A percentile compares a stretch with the other conserved stretches of the same genome.
Evolutionary conservation across 768 basidiomycete genomes (phyloP).

Genomic region (Auricularia sp.): DNA sequence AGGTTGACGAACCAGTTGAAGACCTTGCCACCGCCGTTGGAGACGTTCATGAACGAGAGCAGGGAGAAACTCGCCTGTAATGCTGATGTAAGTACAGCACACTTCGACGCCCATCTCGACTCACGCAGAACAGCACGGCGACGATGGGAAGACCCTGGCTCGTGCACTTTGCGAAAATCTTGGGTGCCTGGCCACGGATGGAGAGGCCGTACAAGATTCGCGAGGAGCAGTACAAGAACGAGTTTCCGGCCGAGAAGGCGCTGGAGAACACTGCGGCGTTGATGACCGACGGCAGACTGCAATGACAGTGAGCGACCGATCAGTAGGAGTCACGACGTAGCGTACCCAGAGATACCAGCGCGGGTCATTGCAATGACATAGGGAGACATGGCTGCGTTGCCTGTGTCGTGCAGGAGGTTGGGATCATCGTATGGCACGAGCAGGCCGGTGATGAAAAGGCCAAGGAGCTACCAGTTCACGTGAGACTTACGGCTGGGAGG

Average conservation of each 20-base stretch:
- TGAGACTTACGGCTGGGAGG: not conserved
- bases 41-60: constrained; percentile 57
- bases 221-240: constrained; percentile 9
- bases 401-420: constrained; percentile 36
- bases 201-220: constrained; percentile 29
- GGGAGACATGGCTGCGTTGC: constrained; percentile 68
- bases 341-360: constrained; percentile 52
- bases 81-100: not conserved
- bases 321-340: constrained; percentile 7
- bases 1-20: constrained; percentile 34
- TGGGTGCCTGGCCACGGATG: constrained; percentile 25
- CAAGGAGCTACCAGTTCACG: constrained; percentile 42
- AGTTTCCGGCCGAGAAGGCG: constrained; percentile 18
- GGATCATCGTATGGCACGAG: constrained; percentile 61
- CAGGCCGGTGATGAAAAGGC: constrained; percentile 67
- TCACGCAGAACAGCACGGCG: constrained; percentile 19
- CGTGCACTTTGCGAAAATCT: constrained; percentile 37
- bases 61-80: constrained; percentile 29
- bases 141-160: constrained; percentile 40
- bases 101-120: not conserved
- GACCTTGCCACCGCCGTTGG: constrained; percentile 42
- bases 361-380: constrained; percentile 74
- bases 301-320: not conserved
- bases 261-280: constrained; percentile 55
- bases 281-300: constrained; percentile 52